Evolutionary conservation across 495 filamentous ascomycete species (phyloP).

Genomic region (Penicillium manginii): DNA sequence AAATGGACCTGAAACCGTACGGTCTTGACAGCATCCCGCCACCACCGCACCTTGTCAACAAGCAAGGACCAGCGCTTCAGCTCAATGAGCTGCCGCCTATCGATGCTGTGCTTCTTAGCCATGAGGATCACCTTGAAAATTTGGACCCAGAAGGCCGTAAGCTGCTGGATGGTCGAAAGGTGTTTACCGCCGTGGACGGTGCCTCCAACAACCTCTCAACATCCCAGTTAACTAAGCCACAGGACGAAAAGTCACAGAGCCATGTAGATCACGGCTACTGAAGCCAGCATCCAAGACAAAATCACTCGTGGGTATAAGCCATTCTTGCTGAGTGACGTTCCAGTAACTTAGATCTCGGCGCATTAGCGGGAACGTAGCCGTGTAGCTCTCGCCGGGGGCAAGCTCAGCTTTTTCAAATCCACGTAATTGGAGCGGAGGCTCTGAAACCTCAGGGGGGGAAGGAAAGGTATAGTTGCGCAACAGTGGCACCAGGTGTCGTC

Average conservation of each 20-base stretch:
- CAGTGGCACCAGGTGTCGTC: slow-evolving; percentile 48
- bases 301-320: slow-evolving; percentile 39
- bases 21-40: too few species aligned
- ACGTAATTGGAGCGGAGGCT: slow-evolving; percentile 40
- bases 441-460: slow-evolving; percentile 5
- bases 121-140: too few species aligned
- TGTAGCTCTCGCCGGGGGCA: slow-evolving; percentile 40
- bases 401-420: slow-evolving; percentile 64
- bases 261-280: background rate
- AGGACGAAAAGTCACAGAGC: background rate
- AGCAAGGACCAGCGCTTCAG: too few species aligned
- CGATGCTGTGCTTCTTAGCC: too few species aligned
- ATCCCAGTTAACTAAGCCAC: too few species aligned
- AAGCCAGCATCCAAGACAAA: background rate
- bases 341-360: slow-evolving; percentile 67
- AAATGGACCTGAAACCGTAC: too few species aligned
- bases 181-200: too few species aligned
- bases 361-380: slow-evolving; percentile 57
- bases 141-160: too few species aligned
- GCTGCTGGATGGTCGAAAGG: too few species aligned
- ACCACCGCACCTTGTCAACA: too few species aligned
- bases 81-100: too few species aligned
- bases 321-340: slow-evolving; percentile 61
- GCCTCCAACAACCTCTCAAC: too few species aligned
- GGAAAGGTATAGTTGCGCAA: slow-evolving; percentile 68